Percentiles rank a stretch among this genome's conserved stretches.
These are phyloP conservation scores for Tricholoma furcatifolium DNA, from an alignment of 768 basidiomycete species.

Conservation along the genomic window DNA sequence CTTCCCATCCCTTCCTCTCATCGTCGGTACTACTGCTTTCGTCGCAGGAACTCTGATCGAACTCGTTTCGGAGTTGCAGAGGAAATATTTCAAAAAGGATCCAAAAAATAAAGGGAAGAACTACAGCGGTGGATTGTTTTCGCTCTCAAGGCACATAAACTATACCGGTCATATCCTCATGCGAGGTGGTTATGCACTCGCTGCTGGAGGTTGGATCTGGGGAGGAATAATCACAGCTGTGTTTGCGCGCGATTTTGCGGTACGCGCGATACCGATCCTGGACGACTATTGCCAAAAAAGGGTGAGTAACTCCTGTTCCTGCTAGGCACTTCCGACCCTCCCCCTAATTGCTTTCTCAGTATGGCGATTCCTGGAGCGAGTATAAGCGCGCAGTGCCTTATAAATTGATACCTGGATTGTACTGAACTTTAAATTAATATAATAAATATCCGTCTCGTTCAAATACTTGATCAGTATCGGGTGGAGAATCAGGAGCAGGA, in stretches of 20 bases:
- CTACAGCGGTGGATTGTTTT: slow-evolving; percentile 21
- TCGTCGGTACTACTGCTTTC: slow-evolving; percentile 17
- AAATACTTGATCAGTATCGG: no score
- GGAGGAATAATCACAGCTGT: slow-evolving; percentile 1
- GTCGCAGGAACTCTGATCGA: slow-evolving; percentile 17
- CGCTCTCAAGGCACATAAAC: slow-evolving; percentile 23
- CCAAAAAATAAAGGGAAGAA: slow-evolving; percentile 21
- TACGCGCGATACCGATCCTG: slow-evolving; percentile 3
- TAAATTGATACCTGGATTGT: slow-evolving; percentile 6
- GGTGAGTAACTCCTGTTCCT: slow-evolving; percentile 2
- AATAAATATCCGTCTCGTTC: no score
- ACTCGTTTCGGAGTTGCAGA: slow-evolving; percentile 17
- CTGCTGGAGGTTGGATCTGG: slow-evolving; percentile 13
- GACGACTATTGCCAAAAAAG: slow-evolving; percentile 11
- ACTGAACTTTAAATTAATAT: neutral
- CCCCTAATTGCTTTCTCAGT: neutral
- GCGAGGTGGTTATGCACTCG: slow-evolving; percentile 20
- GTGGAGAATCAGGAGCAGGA: neutral
- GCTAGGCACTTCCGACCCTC: neutral
- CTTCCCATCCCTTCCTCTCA: slow-evolving; percentile 10
- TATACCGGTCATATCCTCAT: slow-evolving; percentile 24
- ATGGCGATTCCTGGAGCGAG: slow-evolving; percentile 6
- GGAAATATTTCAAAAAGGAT: slow-evolving; percentile 24
- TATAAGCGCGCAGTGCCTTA: slow-evolving; percentile 7
- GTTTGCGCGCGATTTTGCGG: slow-evolving; percentile 7